phyloP scores from a whole-genome alignment of 2,329 filamentous ascomycete species.

The Blumeria graminis region DNA sequence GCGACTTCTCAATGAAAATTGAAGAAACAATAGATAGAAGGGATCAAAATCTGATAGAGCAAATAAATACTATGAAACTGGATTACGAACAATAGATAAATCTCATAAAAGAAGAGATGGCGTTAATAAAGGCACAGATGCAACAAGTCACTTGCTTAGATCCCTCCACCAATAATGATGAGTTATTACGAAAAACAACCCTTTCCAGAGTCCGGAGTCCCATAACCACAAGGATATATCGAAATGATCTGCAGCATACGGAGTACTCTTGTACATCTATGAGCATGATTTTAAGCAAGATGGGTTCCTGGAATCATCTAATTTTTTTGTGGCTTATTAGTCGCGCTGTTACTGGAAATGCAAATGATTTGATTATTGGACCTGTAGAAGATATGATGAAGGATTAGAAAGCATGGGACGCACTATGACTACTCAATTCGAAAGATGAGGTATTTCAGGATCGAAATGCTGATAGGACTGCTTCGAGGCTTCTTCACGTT shows the following conservation, averaged over 20 bases:
- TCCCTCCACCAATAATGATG: too few species aligned
- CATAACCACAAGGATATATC: not conserved
- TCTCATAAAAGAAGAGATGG: too few species aligned
- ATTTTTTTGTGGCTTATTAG: not conserved
- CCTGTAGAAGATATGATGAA: not conserved
- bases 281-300: not conserved
- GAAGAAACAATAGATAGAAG: too few species aligned
- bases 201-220: not conserved
- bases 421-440: not conserved
- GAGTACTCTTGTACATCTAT: not conserved
- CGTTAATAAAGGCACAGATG: too few species aligned
- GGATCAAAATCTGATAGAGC: too few species aligned
- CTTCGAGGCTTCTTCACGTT: not conserved
- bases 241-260: not conserved
- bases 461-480: not conserved
- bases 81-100: too few species aligned
- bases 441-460: too few species aligned
- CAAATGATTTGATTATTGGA: not conserved
- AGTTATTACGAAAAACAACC: not conserved
- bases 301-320: not conserved
- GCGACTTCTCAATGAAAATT: too few species aligned
- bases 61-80: too few species aligned
- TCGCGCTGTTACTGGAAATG: not conserved
- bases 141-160: too few species aligned
- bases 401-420: not conserved